Conservation (phyloP, 1,284 basidiomycete genomes). For the Ceratobasidium sp. region DNA sequence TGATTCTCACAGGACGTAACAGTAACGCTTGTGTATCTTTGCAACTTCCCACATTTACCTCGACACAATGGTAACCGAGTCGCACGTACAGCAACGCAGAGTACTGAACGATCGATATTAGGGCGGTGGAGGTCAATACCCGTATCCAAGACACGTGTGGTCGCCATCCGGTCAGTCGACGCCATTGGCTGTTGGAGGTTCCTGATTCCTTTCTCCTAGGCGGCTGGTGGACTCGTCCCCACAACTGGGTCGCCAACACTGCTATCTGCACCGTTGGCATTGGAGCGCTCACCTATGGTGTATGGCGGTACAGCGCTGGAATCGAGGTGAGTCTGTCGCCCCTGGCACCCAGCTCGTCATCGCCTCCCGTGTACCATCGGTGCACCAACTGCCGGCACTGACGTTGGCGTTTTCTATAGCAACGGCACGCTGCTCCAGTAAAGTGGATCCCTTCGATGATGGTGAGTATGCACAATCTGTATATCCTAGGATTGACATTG, state of each 20-base stretch:
- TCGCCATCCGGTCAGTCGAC: conserved; percentile 46
- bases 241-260: conserved; percentile 55
- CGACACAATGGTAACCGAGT: neutral
- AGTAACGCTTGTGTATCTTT: neutral
- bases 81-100: neutral
- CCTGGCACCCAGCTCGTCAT: neutral
- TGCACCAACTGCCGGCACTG: neutral
- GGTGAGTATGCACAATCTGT: conserved; percentile 14
- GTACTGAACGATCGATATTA: conserved; percentile 31
- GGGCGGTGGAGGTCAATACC: conserved; percentile 48
- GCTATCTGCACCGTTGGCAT: conserved; percentile 50
- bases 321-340: conserved; percentile 48
- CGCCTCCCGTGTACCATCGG: neutral
- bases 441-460: conserved; percentile 41
- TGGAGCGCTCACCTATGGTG: conserved; percentile 49
- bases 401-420: conserved; percentile 29
- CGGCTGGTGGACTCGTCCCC: conserved; percentile 57
- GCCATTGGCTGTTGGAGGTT: neutral
- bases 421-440: conserved; percentile 37
- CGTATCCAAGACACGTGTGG: conserved; percentile 49
- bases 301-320: conserved; percentile 52
- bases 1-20: neutral
- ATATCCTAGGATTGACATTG: neutral
- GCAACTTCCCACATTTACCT: conserved; percentile 3
- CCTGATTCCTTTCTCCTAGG: conserved; percentile 43